These are phyloP conservation scores for Beta vulgaris DNA, from an alignment of 148 eudicot species.

Conservation along the genomic window DNA sequence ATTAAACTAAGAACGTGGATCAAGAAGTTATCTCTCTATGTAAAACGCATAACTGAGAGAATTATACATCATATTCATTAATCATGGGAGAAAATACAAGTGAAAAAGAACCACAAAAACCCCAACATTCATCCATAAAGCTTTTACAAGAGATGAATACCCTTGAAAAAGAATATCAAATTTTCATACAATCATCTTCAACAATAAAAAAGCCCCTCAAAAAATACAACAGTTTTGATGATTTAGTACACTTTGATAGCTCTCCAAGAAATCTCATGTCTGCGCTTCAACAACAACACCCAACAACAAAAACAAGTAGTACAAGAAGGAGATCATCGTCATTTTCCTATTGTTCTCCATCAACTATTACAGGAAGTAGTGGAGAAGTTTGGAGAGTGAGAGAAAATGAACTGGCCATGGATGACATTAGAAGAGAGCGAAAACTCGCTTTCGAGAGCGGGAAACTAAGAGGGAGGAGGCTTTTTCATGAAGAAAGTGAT, in stretches of 20 bases:
- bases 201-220: background rate
- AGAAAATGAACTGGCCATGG: constrained; percentile 30
- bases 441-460: constrained; percentile 20
- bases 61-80: too few relatives aligned
- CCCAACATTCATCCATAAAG: constrained; percentile 11
- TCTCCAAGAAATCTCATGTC: constrained; percentile 20
- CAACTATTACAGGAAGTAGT: background rate
- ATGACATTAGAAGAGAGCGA: constrained; percentile 13
- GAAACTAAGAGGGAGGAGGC: constrained; percentile 31
- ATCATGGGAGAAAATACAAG: constrained; percentile 24
- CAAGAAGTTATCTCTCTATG: too few relatives aligned
- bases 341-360: constrained; percentile 7
- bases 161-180: constrained; percentile 27
- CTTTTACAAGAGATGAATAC: constrained; percentile 16
- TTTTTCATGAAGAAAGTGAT: constrained; percentile 23
- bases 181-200: constrained; percentile 20
- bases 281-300: constrained; percentile 1
- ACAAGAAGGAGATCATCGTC: background rate
- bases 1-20: background rate
- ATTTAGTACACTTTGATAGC: background rate
- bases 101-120: constrained; percentile 1
- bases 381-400: constrained; percentile 33
- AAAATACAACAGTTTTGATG: background rate
- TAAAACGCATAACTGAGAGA: too few relatives aligned
- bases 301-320: background rate